Evolutionary conservation across 106 monocot species (phyloP).

Genomic region (Posidonia australis): DNA sequence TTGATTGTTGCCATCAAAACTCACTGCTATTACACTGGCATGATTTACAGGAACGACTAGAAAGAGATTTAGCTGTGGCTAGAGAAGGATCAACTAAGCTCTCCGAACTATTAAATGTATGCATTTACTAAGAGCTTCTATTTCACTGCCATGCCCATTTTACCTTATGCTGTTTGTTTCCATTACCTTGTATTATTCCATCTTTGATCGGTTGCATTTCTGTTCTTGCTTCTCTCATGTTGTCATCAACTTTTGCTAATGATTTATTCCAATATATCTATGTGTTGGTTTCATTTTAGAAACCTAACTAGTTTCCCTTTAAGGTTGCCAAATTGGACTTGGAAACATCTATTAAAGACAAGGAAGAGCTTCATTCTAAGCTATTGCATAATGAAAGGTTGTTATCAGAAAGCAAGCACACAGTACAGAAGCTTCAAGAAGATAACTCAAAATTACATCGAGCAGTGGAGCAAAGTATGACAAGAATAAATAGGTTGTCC

Average conservation of each 20-base stretch:
- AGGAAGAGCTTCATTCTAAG: slow-evolving; percentile 44
- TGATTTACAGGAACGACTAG: slow-evolving; percentile 57
- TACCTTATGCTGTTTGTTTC: too few relatives aligned
- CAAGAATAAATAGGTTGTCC: slow-evolving; percentile 85
- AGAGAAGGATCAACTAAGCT: slow-evolving; percentile 57
- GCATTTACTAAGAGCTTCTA: background rate
- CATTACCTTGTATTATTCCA: too few relatives aligned
- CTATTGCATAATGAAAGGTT: slow-evolving; percentile 57
- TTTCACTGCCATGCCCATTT: too few relatives aligned
- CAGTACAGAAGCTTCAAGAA: slow-evolving; percentile 77
- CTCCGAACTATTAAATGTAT: slow-evolving; percentile 67
- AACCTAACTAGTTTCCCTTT: background rate
- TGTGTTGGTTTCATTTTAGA: background rate
- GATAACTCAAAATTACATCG: slow-evolving; percentile 85
- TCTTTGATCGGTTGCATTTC: too few relatives aligned
- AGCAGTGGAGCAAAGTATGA: slow-evolving; percentile 87
- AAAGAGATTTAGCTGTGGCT: slow-evolving; percentile 53
- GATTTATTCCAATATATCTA: background rate
- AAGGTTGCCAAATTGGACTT: slow-evolving; percentile 58
- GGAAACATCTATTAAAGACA: slow-evolving; percentile 54
- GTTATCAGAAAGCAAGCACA: slow-evolving; percentile 47
- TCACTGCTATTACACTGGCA: too few relatives aligned
- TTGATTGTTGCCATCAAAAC: background rate
- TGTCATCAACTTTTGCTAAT: background rate
- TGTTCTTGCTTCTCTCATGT: too few relatives aligned